These are phyloP conservation scores for Mycosarcoma maydis DNA, from an alignment of 1,284 basidiomycete species.

Conservation along the genomic window DNA sequence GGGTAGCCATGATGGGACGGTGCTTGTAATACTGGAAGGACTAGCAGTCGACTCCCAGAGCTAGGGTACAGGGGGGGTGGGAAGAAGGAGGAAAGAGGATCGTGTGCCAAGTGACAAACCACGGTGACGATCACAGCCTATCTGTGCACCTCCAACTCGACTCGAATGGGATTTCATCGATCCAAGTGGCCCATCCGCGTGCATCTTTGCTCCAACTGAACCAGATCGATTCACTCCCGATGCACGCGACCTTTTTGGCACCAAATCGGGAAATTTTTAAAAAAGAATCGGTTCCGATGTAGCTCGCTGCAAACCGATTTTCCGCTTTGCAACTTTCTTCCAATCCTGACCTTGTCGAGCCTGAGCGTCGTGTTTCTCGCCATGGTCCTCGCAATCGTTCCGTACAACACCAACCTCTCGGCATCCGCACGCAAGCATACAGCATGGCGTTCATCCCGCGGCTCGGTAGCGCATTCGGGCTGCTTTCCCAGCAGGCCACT, in stretches of 20 bases:
- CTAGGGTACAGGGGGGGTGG: not conserved
- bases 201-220: no score
- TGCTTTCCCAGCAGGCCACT: constrained; percentile 10
- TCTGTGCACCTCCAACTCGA: not conserved
- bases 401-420: not conserved
- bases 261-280: not conserved
- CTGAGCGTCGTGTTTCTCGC: no score
- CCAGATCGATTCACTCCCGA: no score
- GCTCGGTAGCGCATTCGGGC: constrained; percentile 22
- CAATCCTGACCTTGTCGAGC: no score
- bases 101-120: no score
- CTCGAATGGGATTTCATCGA: no score
- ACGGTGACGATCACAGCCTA: constrained; percentile 16
- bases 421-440: no score
- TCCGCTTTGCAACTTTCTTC: constrained; percentile 18
- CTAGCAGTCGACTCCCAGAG: constrained; percentile 57
- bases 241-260: no score
- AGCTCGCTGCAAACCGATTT: constrained; percentile 18
- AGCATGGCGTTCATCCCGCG: constrained; percentile 24
- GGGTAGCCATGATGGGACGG: constrained; percentile 44
- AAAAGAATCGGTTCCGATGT: constrained; percentile 26
- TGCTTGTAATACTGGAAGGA: constrained; percentile 28
- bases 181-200: no score
- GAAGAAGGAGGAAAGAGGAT: not conserved
- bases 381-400: no score